Base-by-base conservation (phyloP, 352 stramenopile species). In the Phytophthora europaea region DNA sequence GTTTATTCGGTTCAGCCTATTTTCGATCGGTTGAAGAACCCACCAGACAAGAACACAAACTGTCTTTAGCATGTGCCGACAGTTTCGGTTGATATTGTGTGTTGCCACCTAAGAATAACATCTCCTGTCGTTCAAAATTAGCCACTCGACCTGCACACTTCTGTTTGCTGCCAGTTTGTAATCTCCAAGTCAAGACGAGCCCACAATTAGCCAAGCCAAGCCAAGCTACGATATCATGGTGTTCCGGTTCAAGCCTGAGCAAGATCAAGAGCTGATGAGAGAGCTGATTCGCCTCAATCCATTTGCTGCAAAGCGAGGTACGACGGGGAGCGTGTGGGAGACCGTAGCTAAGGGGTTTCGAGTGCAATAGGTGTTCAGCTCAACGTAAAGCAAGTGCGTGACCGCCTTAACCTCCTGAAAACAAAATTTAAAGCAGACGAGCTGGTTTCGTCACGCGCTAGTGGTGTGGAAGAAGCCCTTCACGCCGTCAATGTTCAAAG, bases 271-370 rank as follows among this genome's bases (percentile, higher is more conserved):
- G 48, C 22, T 66, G 5, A 33, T 59, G 28, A n/a, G 60, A 7
- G 60, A 59, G 48, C 31, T 67, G 9, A 59, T 67, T 40, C 60
- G 60, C 20, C 31, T 26, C n/a, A 57, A 67, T 12, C 47, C 60
- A 16, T 59, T 67, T 52, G 47, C 60, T 28, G 60, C 48, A 40
- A 20, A 52, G 12, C 60, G 48, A 15, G 60, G 60, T 20, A 58
- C 31, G 12, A 67, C 33, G 3, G 9, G 6, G 6, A 22, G 20
- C 31, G 60, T 67, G 3, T 67, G 48, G 33, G 22, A 28, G 18
- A 18, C 16, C 4, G 53, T 60, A 31, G 47, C 45, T 8, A 23
- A 26, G 6, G 28, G 5, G 16, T 66, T 13, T 66, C 59, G 34
- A 38, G 18, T 51, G 47, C 31, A 5, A 23, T 59, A 12, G 13